Evolutionary conservation across 805 yeast species (phyloP).

Genomic region (Candida namnaoensis): DNA sequence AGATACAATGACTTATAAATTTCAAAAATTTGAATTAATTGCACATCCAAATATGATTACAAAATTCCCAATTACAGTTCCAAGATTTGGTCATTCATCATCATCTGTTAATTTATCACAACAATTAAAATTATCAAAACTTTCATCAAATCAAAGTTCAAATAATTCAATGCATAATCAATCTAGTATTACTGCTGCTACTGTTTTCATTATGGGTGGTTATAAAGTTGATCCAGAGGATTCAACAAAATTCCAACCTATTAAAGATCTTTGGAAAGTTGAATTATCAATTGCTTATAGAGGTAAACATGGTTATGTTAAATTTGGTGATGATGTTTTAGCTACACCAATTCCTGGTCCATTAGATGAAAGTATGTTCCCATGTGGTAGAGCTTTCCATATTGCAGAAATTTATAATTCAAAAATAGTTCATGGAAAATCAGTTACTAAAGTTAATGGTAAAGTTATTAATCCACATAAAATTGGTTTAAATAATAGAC

Average conservation of each 20-base stretch:
- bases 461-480: not conserved
- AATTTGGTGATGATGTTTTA: slow-evolving; percentile 25
- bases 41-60: slow-evolving; percentile 23
- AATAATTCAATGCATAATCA: not conserved
- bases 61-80: slow-evolving; percentile 22
- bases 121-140: not conserved
- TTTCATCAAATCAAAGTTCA: not conserved
- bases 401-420: slow-evolving; percentile 18
- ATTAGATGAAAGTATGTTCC: slow-evolving; percentile 12
- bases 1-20: slow-evolving; percentile 40
- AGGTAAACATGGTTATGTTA: slow-evolving; percentile 24
- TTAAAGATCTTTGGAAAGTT: slow-evolving; percentile 32
- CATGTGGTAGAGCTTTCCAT: slow-evolving; percentile 27
- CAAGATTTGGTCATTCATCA: slow-evolving; percentile 33
- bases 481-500: not conserved
- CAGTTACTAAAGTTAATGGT: not conserved
- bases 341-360: slow-evolving; percentile 22
- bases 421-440: slow-evolving; percentile 3
- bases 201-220: slow-evolving; percentile 40
- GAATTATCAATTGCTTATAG: slow-evolving; percentile 27
- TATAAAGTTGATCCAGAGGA: slow-evolving; percentile 24
- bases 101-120: slow-evolving; percentile 12
- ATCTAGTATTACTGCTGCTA: slow-evolving; percentile 18
- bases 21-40: slow-evolving; percentile 33
- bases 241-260: slow-evolving; percentile 20